phyloP scores from a whole-genome alignment of 768 basidiomycete genomes.

The Rhizopogon roseolus region DNA sequence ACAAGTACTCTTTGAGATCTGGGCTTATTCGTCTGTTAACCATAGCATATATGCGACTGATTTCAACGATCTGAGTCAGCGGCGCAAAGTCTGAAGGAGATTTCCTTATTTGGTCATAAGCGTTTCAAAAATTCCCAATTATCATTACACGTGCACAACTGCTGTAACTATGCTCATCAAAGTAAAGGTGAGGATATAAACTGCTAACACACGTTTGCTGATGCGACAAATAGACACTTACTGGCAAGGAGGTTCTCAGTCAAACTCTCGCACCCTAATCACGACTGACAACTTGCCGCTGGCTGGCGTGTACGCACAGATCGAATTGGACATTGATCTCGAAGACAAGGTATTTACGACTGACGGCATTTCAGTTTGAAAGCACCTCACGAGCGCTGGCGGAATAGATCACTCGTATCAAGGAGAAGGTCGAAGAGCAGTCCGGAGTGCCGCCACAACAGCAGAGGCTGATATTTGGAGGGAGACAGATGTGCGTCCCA shows the following conservation, averaged over 20 bases:
- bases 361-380: neutral
- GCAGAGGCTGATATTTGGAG: constrained; percentile 89
- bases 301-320: constrained; percentile 35
- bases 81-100: no score
- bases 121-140: no score
- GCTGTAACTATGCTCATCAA: constrained; percentile 79
- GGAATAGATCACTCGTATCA: constrained; percentile 81
- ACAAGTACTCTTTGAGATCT: no score
- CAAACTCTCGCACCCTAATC: neutral
- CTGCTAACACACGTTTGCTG: neutral
- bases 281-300: constrained; percentile 6
- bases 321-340: constrained; percentile 94
- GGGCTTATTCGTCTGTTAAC: no score
- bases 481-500: constrained; percentile 80
- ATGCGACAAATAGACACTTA: constrained; percentile 64
- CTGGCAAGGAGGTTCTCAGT: constrained; percentile 84
- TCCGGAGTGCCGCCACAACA: constrained; percentile 96
- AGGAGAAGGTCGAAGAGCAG: constrained; percentile 98
- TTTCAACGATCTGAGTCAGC: no score
- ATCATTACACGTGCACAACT: no score
- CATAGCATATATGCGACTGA: no score
- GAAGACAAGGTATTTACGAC: constrained; percentile 66
- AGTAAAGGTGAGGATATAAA: constrained; percentile 63
- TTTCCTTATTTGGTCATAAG: no score
- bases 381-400: constrained; percentile 2